Percentiles rank a stretch among this genome's conserved stretches.
phyloP scores from a whole-genome alignment of 176 grass and related monocot genomes.

The Urochloa ruziziensis region DNA sequence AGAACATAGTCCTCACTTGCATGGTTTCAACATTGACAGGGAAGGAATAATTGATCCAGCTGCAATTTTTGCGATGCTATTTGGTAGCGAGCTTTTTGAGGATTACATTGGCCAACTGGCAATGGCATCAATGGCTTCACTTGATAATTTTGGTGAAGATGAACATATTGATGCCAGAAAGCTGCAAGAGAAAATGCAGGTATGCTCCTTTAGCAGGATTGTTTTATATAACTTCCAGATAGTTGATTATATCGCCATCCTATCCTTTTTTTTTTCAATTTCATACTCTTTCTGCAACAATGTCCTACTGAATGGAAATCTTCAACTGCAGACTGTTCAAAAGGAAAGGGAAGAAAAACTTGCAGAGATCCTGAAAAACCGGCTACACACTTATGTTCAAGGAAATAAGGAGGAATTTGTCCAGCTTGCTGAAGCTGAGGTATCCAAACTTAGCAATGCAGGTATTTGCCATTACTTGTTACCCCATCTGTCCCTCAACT shows the following conservation, averaged over 20 bases:
- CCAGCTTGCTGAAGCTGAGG: constrained; percentile 70
- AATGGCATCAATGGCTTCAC: constrained; percentile 94
- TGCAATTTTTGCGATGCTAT: constrained; percentile 97
- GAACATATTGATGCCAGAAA: constrained; percentile 71
- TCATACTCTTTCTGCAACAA: constrained; percentile 26
- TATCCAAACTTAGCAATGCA: constrained; percentile 85
- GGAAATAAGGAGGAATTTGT: constrained; percentile 77
- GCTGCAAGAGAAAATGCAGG: constrained; percentile 87
- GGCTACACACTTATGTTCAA: constrained; percentile 77
- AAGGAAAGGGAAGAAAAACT: constrained; percentile 96
- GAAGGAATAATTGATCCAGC: constrained; percentile 96
- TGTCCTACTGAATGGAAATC: constrained; percentile 7
- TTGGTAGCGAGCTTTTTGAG: constrained; percentile 96
- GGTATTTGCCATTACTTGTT: constrained; percentile 33
- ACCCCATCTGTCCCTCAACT: background rate
- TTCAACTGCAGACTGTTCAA: constrained; percentile 73
- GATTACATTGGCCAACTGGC: constrained; percentile 98
- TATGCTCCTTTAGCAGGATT: constrained; percentile 37
- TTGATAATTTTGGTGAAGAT: constrained; percentile 80
- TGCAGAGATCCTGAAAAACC: constrained; percentile 72
- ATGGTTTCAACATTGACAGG: constrained; percentile 47
- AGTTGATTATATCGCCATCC: background rate
- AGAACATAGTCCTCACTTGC: constrained; percentile 7
- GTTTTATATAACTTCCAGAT: constrained; percentile 6
- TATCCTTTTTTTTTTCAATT: constrained; percentile 20